Percentiles rank a stretch among this genome's conserved stretches.
phyloP scores from a whole-genome alignment of 768 basidiomycete species.

The Trametes gibbosa region DNA sequence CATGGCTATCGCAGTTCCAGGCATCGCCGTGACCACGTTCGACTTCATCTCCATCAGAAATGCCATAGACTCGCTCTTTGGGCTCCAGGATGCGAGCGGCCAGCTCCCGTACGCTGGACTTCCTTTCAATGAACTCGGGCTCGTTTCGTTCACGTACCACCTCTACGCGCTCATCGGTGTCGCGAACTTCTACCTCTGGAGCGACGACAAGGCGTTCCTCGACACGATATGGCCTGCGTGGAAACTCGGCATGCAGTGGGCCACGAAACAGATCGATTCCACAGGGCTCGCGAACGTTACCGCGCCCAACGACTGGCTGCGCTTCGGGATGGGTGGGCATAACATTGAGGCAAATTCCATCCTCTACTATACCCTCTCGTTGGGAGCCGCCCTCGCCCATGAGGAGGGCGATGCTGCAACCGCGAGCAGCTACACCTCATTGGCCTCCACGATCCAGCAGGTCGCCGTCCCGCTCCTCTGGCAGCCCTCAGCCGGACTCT shows the following conservation, averaged over 20 bases:
- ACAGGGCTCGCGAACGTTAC: slow-evolving; percentile 16
- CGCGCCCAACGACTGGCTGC: slow-evolving; percentile 16
- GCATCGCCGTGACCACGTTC: slow-evolving; percentile 15
- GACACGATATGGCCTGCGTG: slow-evolving; percentile 11
- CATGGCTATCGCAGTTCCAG: slow-evolving; percentile 18
- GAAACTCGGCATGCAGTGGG: slow-evolving; percentile 16
- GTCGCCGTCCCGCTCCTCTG: slow-evolving; percentile 15
- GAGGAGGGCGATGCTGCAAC: slow-evolving; percentile 1
- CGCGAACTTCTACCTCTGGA: slow-evolving; percentile 18
- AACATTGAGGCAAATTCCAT: slow-evolving; percentile 20
- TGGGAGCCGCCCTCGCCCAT: slow-evolving; percentile 9
- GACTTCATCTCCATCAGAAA: slow-evolving; percentile 17
- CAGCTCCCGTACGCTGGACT: slow-evolving; percentile 14
- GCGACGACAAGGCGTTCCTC: slow-evolving; percentile 16
- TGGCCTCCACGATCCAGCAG: slow-evolving; percentile 9
- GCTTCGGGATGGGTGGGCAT: slow-evolving; percentile 20
- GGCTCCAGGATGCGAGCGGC: slow-evolving; percentile 5
- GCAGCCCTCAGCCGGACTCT: slow-evolving; percentile 17
- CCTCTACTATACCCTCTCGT: slow-evolving; percentile 16
- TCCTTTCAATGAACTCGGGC: slow-evolving; percentile 11
- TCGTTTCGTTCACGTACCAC: slow-evolving; percentile 19
- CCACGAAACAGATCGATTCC: slow-evolving; percentile 12
- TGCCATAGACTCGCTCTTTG: slow-evolving; percentile 15
- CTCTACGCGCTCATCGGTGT: slow-evolving; percentile 18
- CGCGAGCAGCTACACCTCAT: background rate